A percentile compares a stretch with the other conserved stretches of the same genome.
phyloP scores from a whole-genome alignment of 495 filamentous ascomycete species.

The Xylaria sp. region DNA sequence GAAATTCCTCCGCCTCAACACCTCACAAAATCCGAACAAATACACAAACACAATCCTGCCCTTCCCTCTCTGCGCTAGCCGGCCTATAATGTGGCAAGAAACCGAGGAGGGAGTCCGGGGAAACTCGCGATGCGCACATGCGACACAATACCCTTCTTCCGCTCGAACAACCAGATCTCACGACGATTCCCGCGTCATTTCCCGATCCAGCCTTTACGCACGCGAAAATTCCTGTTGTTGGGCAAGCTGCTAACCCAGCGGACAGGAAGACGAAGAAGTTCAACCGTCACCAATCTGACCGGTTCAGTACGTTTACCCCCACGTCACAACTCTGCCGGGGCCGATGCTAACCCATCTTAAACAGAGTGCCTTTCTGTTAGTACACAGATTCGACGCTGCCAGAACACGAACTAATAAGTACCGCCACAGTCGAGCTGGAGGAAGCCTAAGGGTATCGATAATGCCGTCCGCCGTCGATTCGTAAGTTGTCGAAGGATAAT shows the following conservation, averaged over 20 bases:
- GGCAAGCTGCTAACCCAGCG: not conserved
- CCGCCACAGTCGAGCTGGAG: slow-evolving; percentile 81
- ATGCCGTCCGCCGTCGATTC: slow-evolving; percentile 54
- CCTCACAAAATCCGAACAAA: not conserved
- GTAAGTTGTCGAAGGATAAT: slow-evolving; percentile 18
- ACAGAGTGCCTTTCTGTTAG: slow-evolving; percentile 29
- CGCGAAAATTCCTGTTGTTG: not conserved
- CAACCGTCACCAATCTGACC: slow-evolving; percentile 95
- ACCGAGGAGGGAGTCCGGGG: not conserved
- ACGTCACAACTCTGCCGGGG: not conserved
- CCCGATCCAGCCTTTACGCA: not conserved
- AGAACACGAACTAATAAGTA: slow-evolving; percentile 52
- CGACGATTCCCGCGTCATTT: not conserved
- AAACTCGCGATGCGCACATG: slow-evolving; percentile 10
- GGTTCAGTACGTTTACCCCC: slow-evolving; percentile 63
- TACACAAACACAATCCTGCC: slow-evolving; percentile 1
- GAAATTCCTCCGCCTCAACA: slow-evolving; percentile 19
- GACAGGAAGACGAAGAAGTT: slow-evolving; percentile 80
- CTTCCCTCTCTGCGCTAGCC: slow-evolving; percentile 20
- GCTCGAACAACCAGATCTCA: not conserved
- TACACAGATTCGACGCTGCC: slow-evolving; percentile 1
- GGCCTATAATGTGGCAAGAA: not conserved
- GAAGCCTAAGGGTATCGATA: slow-evolving; percentile 99
- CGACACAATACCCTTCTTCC: not conserved
- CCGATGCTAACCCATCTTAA: slow-evolving; percentile 7